Base-by-base conservation (phyloP, 805 yeast species). In the Candida nanaspora region DNA sequence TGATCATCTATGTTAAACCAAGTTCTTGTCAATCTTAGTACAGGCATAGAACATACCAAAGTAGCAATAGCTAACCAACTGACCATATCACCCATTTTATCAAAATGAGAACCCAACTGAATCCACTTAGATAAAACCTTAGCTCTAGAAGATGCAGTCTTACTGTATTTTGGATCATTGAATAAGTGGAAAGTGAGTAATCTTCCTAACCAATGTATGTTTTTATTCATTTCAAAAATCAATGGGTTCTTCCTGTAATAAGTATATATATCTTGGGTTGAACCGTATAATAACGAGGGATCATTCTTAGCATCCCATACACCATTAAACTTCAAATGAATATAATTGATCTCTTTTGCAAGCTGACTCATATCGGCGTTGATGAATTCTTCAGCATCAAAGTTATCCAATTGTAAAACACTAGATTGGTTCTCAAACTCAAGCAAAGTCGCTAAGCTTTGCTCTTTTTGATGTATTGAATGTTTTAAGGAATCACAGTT, bases 1-100 rank as follows among this genome's bases (percentile, higher is more conserved):
- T 74, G 73, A 18, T 73, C 70, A 13, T 83, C 74, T 4, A 88
- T 85, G 37, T 68, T 65, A 7, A 80, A 65, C 98, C 98, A 91
- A 1, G 89, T 72, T 40, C 74, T 72, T 22, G 74, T 65, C 35
- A 91, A 66, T 48, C 98, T 72, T 42, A 91, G 64, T 2, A 91
- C 69, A 0, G 96, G 95, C 41, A 82, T 76, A 0, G 95, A 84
- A 52, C 95, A 82, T 2, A 89, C 70, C 2, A 83, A 71, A 0
- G 93, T 80, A 1, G 96, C 86, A 49, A 91, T 78, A 0, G 96
- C 95, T 20, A 87, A 65, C 97, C 97, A 91, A 25, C 93, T 81
- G 0, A 88, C 89, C 89, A 87, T 86, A 56, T 91, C 95, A 38
- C 98, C 98, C 25, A 76, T 65, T 44, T 75, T 76, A 52, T 86